Evolutionary conservation across 371 early-diverging fungal genomes (phyloP).

Genomic region (Syncephalis plumigaleata): DNA sequence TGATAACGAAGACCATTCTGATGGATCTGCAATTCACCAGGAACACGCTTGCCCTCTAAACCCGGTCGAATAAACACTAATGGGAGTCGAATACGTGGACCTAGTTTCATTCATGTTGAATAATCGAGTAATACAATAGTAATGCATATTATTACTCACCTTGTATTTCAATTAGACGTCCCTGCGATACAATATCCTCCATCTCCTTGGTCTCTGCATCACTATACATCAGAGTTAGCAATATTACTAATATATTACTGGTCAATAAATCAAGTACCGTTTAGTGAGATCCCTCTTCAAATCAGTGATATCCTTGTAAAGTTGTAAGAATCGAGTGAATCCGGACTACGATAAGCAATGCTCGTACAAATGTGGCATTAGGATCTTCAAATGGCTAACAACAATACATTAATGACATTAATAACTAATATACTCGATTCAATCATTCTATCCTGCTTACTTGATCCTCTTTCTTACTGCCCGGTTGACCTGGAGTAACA

Average conservation of each 20-base stretch:
- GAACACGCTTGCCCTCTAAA: conserved; percentile 68
- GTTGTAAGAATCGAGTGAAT: conserved; percentile 68
- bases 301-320: conserved; percentile 66
- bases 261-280: conserved; percentile 14
- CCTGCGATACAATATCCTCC: conserved; percentile 94
- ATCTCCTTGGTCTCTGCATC: conserved; percentile 88
- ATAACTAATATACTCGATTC: background rate
- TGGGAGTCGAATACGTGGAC: conserved; percentile 28
- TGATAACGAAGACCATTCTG: conserved; percentile 85
- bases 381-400: conserved; percentile 80
- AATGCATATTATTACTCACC: conserved; percentile 16
- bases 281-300: conserved; percentile 77
- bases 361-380: conserved; percentile 77
- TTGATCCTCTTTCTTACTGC: conserved; percentile 75
- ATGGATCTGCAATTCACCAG: conserved; percentile 91
- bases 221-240: conserved; percentile 9
- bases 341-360: conserved; percentile 83
- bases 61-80: conserved; percentile 83
- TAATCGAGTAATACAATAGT: conserved; percentile 3
- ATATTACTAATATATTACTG: too few relatives aligned
- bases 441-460: conserved; percentile 12
- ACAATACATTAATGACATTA: background rate
- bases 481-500: conserved; percentile 83
- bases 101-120: conserved; percentile 39
- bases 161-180: conserved; percentile 58